Conservation (phyloP, 192 early-diverging fungal genomes). For the Funneliformis geosporum region DNA sequence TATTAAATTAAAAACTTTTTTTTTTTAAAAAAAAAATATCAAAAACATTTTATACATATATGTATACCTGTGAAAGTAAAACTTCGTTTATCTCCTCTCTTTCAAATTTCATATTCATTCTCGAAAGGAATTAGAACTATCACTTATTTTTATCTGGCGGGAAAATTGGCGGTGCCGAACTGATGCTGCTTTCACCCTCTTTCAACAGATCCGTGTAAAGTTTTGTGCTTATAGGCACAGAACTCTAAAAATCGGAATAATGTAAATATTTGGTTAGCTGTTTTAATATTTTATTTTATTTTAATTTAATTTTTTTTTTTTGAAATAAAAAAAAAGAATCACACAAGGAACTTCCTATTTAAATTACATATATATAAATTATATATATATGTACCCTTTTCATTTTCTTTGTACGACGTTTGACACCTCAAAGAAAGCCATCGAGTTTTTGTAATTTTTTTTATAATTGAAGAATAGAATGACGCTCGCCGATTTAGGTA, state of each 20-base stretch:
- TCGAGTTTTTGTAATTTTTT: not conserved
- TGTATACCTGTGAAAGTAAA: constrained; percentile 26
- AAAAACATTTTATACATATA: not conserved
- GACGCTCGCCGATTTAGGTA: no score
- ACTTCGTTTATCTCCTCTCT: constrained; percentile 27
- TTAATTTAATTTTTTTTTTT: no score
- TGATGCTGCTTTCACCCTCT: not conserved
- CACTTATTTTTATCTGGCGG: not conserved
- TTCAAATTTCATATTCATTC: not conserved
- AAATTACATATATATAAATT: not conserved
- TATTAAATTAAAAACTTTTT: not conserved
- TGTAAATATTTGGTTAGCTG: no score
- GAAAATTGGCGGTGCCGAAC: not conserved
- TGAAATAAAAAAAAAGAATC: not conserved
- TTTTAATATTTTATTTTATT: no score
- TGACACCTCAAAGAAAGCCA: not conserved
- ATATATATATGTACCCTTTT: not conserved
- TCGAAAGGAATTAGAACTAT: not conserved
- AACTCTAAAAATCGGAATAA: constrained; percentile 7
- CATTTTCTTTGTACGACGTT: not conserved
- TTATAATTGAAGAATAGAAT: not conserved
- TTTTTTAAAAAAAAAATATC: not conserved
- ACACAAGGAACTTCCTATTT: not conserved
- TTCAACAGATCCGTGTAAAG: not conserved
- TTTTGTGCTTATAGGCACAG: constrained; percentile 24